phyloP scores from a whole-genome alignment of 2,329 filamentous ascomycete genomes.

The Tricladium varicosporioides region DNA sequence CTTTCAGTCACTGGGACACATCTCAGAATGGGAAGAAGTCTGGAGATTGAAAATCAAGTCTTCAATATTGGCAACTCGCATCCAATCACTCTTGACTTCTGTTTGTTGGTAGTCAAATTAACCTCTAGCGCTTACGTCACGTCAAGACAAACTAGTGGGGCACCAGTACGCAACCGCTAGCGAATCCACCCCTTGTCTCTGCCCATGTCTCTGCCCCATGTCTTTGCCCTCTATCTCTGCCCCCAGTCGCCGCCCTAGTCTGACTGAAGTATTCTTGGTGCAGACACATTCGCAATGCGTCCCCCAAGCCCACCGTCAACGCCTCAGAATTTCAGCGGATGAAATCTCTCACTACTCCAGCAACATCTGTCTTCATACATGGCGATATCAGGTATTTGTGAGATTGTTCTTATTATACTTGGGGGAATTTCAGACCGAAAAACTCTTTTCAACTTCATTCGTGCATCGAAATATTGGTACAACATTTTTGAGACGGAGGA shows the following conservation, averaged over 20 bases:
- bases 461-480: background rate
- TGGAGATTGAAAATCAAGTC: background rate
- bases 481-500: background rate
- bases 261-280: background rate
- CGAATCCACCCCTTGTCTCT: no score
- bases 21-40: background rate
- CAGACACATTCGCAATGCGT: background rate
- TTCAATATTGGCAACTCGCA: no score
- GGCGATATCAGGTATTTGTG: background rate
- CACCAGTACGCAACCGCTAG: no score
- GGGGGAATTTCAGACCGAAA: background rate
- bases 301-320: background rate
- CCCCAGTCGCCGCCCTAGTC: background rate
- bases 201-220: no score
- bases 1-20: background rate
- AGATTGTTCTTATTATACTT: background rate
- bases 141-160: no score
- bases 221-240: background rate
- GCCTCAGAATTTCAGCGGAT: background rate
- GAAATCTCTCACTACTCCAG: background rate
- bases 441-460: background rate
- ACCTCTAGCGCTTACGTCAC: background rate
- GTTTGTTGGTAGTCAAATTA: slow-evolving; percentile 1
- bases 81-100: no score
- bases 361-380: background rate